Base-by-base conservation (phyloP, 495 filamentous ascomycete species). In the Talaromyces adpressus region DNA sequence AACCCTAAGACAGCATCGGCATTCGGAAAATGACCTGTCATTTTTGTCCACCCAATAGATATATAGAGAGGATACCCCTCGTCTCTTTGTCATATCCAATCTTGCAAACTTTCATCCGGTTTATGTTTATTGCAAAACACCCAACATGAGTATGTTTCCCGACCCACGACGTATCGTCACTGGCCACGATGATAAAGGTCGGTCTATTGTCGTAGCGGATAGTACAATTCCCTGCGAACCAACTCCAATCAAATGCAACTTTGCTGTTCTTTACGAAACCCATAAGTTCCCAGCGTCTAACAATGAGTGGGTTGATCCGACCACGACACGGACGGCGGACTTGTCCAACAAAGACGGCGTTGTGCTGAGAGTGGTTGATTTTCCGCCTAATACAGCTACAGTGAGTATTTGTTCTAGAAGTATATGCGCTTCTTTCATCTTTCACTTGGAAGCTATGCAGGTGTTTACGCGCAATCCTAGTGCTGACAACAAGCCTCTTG, bases 91-190 rank as follows among this genome's bases (percentile, higher is more conserved):
- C 5, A 4, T 27, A 27, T 4, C 5, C 27, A 27, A 4, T 27
- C 27, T 27, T 27, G 27, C 3, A 4, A 27, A 27, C 27, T 4
- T 27, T 27, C 5, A 27, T 27, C 27, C 27, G 3, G 5, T 27
- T 27, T 27, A 27, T 4, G 27, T 27, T 27, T 27, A 27, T 27
- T 27, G 27, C 27, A 27, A 27, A 27, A 4, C 20, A 58, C 51
- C 51, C 4, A 58, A 36, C 25, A 53, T 51, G 41, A 54, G 32
- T 58, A 54, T 62, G 27, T 61, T 65, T 29, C 63, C 63, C 6
- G 41, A 61, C 45, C 63, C 63, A 59, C 30, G 63, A 34, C 63
- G 63, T n/a, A 60, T 65, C n/a, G 63, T 65, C 58, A 65, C 63
- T 18, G 63, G 58, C 32, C 63, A 65, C 39, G 59, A 60, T 32